These are phyloP conservation scores for Vitis hybrid DNA, from an alignment of 177 flowering plant genomes.

Conservation along the genomic window DNA sequence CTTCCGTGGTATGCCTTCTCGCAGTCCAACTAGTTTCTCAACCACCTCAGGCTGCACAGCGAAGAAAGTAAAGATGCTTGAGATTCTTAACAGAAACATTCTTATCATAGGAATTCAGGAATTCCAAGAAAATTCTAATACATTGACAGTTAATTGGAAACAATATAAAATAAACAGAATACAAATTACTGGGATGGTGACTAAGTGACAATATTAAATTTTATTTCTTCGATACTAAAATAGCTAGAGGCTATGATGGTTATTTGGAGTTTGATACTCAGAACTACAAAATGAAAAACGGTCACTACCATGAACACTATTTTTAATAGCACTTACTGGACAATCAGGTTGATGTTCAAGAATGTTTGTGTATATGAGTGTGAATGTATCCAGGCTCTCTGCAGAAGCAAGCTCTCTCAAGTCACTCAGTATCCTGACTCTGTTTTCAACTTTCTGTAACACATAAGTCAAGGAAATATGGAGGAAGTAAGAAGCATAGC, in stretches of 20 bases:
- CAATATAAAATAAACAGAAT: not conserved
- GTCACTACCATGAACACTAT: not conserved
- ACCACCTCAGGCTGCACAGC: slow-evolving; percentile 87
- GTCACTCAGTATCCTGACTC: slow-evolving; percentile 76
- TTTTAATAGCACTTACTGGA: slow-evolving; percentile 57
- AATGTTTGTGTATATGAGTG: slow-evolving; percentile 89
- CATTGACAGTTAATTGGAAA: not conserved
- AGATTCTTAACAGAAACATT: not conserved
- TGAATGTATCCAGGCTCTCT: slow-evolving; percentile 91
- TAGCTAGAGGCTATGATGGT: not conserved
- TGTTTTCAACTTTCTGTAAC: slow-evolving; percentile 89
- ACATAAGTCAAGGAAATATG: slow-evolving; percentile 6
- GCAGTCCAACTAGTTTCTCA: slow-evolving; percentile 81
- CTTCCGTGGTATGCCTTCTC: slow-evolving; percentile 96
- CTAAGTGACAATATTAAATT: not conserved
- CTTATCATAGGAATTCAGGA: not conserved
- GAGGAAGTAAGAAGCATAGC: not conserved
- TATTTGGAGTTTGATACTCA: not conserved
- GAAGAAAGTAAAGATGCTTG: not conserved
- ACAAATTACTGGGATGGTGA: not conserved
- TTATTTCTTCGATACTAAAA: not conserved
- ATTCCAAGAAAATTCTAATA: not conserved
- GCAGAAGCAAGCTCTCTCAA: slow-evolving; percentile 97
- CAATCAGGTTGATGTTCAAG: slow-evolving; percentile 98
- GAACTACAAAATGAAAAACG: not conserved